phyloP scores from a whole-genome alignment of 2,329 filamentous ascomycete species.

The Zymoseptoria tritici region DNA sequence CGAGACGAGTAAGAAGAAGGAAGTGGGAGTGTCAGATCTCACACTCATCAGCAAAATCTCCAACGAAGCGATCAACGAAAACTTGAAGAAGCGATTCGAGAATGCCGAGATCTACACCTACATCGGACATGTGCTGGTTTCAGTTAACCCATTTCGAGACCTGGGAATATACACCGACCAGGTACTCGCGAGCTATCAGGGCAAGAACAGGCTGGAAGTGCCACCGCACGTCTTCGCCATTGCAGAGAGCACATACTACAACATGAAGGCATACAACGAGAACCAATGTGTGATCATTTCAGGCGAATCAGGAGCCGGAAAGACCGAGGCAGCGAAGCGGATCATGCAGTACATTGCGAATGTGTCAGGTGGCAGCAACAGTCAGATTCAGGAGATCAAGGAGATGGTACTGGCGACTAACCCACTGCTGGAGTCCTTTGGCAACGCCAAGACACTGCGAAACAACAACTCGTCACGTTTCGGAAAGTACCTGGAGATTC shows the following conservation, averaged over 20 bases:
- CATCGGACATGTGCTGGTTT: conserved; percentile 98
- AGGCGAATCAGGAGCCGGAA: conserved; percentile 94
- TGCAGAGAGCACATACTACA: conserved; percentile 93
- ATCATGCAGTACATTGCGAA: conserved; percentile 99
- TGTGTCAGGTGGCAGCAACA: conserved; percentile 77
- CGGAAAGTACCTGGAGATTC: conserved; percentile 94
- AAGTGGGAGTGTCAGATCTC: conserved; percentile 95
- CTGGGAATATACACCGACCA: conserved; percentile 92
- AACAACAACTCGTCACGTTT: conserved; percentile 99
- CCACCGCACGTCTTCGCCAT: conserved; percentile 91
- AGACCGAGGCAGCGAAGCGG: conserved; percentile 96
- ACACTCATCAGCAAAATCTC: conserved; percentile 97
- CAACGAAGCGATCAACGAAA: conserved; percentile 98
- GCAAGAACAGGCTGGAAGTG: conserved; percentile 89
- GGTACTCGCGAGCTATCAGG: conserved; percentile 87
- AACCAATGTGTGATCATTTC: conserved; percentile 99
- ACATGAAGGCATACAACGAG: conserved; percentile 99
- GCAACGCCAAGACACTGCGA: conserved; percentile 92
- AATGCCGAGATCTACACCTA: conserved; percentile 99
- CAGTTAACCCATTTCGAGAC: conserved; percentile 95
- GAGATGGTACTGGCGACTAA: conserved; percentile 99
- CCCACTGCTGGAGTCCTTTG: conserved; percentile 91
- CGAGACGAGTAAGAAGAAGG: conserved; percentile 96
- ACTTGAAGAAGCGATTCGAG: conserved; percentile 95
- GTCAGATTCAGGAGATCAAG: conserved; percentile 92